These are phyloP conservation scores for Boletus pseudo-olivaceus DNA, from an alignment of 768 basidiomycete genomes.

Conservation along the genomic window DNA sequence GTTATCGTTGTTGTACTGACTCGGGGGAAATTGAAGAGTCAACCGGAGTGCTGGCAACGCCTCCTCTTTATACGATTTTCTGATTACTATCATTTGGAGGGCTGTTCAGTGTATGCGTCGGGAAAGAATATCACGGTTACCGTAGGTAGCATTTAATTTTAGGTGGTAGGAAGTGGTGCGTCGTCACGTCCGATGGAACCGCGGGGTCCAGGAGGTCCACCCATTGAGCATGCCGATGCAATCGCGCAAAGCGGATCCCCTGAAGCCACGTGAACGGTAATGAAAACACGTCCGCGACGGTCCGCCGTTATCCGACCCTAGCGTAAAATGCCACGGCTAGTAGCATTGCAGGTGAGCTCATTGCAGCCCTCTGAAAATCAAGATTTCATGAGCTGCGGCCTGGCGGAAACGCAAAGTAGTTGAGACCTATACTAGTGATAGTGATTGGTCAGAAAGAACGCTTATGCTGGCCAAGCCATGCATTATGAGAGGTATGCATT, in stretches of 20 bases:
- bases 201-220: conserved; percentile 7
- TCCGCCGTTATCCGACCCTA: not conserved
- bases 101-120: not conserved
- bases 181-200: conserved; percentile 21
- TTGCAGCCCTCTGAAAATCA: not conserved
- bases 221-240: conserved; percentile 15
- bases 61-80: not conserved
- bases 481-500: no score
- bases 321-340: no score
- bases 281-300: not conserved
- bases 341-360: not conserved
- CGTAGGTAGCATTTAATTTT: conserved; percentile 5
- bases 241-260: conserved; percentile 15
- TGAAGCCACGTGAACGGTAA: not conserved
- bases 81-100: not conserved
- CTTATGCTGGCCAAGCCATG: not conserved
- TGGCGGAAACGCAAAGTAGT: not conserved
- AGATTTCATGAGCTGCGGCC: not conserved
- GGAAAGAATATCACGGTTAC: not conserved
- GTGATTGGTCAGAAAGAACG: not conserved
- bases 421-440: not conserved
- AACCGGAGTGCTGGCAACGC: not conserved
- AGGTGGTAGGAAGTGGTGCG: not conserved
- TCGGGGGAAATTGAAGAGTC: not conserved
- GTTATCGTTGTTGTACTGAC: not conserved